Conservation (phyloP, 164 flowering plant genomes). For the Berberis thunbergii region DNA sequence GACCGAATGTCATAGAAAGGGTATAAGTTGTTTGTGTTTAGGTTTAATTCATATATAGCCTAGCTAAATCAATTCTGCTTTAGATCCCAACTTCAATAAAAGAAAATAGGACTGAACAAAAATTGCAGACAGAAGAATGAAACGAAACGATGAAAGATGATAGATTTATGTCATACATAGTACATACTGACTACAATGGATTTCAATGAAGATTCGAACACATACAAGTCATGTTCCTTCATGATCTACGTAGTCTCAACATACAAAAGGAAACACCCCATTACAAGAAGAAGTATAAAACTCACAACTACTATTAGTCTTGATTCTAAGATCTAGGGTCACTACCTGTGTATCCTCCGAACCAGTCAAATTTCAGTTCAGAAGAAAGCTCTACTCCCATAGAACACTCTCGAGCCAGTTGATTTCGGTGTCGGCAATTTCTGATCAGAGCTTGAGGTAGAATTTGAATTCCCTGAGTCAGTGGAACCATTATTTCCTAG, state of each 20-base stretch:
- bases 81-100: no score
- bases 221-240: conserved; percentile 7
- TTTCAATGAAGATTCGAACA: conserved; percentile 3
- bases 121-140: neutral
- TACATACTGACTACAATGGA: neutral
- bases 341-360: conserved; percentile 26
- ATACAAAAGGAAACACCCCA: conserved; percentile 26
- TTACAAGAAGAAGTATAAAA: conserved; percentile 3
- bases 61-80: no score
- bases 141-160: conserved; percentile 8
- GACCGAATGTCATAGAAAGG: no score
- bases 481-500: conserved; percentile 38
- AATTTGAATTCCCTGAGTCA: conserved; percentile 27
- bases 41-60: no score
- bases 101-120: no score
- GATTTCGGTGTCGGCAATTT: conserved; percentile 30
- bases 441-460: conserved; percentile 40
- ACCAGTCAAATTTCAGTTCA: conserved; percentile 30
- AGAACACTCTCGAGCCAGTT: conserved; percentile 65
- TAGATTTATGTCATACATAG: conserved; percentile 14
- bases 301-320: conserved; percentile 30
- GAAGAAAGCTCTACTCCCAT: conserved; percentile 96
- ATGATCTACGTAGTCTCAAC: conserved; percentile 16
- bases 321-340: conserved; percentile 36
- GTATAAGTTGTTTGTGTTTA: no score